Percentiles rank a stretch among this genome's conserved stretches.
These are phyloP conservation scores for Suaeda aralocaspica DNA, from an alignment of 148 eudicot species.

Conservation along the genomic window DNA sequence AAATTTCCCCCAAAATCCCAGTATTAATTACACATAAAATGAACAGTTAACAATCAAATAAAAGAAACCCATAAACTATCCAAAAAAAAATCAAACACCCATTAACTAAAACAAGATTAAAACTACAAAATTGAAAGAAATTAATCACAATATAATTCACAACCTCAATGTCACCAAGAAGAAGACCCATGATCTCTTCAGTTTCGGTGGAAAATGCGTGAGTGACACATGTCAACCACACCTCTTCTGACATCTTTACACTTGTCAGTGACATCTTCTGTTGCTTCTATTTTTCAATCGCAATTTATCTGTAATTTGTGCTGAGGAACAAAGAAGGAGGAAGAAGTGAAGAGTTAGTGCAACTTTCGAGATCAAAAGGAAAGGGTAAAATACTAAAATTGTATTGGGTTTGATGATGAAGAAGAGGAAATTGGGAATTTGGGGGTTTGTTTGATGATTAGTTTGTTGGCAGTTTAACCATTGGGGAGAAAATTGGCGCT, in stretches of 20 bases:
- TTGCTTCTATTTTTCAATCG: not conserved
- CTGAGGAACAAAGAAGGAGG: not conserved
- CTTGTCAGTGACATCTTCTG: slow-evolving; percentile 43
- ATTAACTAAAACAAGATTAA: slow-evolving; percentile 2
- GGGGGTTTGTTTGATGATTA: not conserved
- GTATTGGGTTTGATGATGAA: too few relatives aligned
- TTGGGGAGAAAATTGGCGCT: not conserved
- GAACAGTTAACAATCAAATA: not conserved
- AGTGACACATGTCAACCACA: slow-evolving; percentile 84
- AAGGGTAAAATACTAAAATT: too few relatives aligned
- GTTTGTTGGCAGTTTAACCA: not conserved
- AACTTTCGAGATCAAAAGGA: not conserved
- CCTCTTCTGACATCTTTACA: slow-evolving; percentile 92
- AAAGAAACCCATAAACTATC: not conserved
- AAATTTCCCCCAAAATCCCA: not conserved
- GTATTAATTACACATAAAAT: not conserved
- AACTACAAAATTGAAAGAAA: not conserved
- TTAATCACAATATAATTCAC: not conserved
- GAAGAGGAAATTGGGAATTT: not conserved
- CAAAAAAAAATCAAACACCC: slow-evolving; percentile 13
- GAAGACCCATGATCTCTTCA: slow-evolving; percentile 99
- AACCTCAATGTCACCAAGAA: slow-evolving; percentile 97
- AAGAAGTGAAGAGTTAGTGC: not conserved
- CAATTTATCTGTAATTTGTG: not conserved
- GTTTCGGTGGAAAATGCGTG: slow-evolving; percentile 97